Conservation (phyloP, 108 stramenopile genomes). For the Asterionellopsis glacialis region DNA sequence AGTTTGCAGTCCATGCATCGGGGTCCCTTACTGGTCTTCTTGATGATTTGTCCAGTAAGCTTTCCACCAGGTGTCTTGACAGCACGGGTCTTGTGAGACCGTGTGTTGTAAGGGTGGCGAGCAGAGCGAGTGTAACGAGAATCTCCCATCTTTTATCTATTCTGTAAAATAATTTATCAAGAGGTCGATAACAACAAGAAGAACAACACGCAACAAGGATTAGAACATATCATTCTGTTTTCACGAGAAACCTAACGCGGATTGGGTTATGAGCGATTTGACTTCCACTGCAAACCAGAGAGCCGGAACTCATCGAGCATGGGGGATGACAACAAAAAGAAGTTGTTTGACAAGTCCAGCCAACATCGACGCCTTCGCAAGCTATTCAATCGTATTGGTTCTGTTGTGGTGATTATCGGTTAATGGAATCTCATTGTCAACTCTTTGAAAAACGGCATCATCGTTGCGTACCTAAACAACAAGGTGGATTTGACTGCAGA, state of each 20-base stretch:
- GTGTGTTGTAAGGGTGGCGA: slow-evolving; percentile 95
- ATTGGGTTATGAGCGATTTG: not conserved
- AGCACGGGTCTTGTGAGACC: slow-evolving; percentile 68
- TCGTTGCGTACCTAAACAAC: too few relatives aligned
- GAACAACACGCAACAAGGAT: not conserved
- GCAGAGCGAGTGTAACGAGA: slow-evolving; percentile 83
- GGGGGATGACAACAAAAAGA: too few relatives aligned
- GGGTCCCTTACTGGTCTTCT: slow-evolving; percentile 90
- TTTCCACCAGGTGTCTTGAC: slow-evolving; percentile 92
- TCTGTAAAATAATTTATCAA: not conserved
- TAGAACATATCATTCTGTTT: not conserved
- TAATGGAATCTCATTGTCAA: too few relatives aligned
- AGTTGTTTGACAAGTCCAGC: too few relatives aligned
- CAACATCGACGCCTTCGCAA: too few relatives aligned
- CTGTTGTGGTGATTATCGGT: too few relatives aligned
- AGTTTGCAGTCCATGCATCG: slow-evolving; percentile 91
- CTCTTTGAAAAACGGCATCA: too few relatives aligned
- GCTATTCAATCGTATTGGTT: too few relatives aligned
- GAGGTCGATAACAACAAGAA: too few relatives aligned
- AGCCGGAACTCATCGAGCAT: too few relatives aligned
- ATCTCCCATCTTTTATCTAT: slow-evolving; percentile 68
- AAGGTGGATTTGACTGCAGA: too few relatives aligned
- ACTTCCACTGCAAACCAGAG: not conserved
- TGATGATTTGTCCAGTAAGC: slow-evolving; percentile 81
- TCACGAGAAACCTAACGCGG: not conserved